These are phyloP conservation scores for Alternaria alternata DNA, from an alignment of 2,329 filamentous ascomycete genomes.

Conservation along the genomic window DNA sequence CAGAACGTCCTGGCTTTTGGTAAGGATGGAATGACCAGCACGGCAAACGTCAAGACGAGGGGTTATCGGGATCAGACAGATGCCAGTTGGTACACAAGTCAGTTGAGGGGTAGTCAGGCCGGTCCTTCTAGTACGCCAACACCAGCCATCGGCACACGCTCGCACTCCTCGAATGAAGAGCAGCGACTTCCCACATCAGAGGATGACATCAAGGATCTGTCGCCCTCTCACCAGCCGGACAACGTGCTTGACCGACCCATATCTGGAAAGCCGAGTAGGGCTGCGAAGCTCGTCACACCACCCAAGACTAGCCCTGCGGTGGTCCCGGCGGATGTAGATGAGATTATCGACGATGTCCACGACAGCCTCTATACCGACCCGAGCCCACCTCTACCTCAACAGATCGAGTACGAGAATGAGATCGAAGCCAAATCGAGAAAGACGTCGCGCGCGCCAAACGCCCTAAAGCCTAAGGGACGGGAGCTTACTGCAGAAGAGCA, in stretches of 20 bases:
- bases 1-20: conserved; percentile 78
- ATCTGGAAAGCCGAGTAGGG: conserved; percentile 9
- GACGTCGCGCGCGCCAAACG: conserved; percentile 4
- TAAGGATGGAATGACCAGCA: conserved; percentile 71
- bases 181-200: conserved; percentile 36
- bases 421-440: conserved; percentile 11
- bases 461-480: conserved; percentile 18
- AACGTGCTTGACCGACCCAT: conserved; percentile 32
- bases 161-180: conserved; percentile 30
- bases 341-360: conserved; percentile 23
- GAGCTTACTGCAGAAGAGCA: conserved; percentile 87
- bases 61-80: conserved; percentile 85
- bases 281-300: conserved; percentile 35
- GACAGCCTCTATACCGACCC: conserved; percentile 36
- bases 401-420: conserved; percentile 5
- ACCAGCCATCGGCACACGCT: conserved; percentile 28
- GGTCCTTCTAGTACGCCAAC: conserved; percentile 38
- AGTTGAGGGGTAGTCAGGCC: conserved; percentile 61
- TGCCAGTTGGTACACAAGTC: conserved; percentile 81
- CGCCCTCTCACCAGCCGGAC: conserved; percentile 45
- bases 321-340: conserved; percentile 13
- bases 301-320: conserved; percentile 42
- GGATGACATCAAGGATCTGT: conserved; percentile 39
- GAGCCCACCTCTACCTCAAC: conserved; percentile 19
- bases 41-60: conserved; percentile 65